These are phyloP conservation scores for Parachaetomium inaequale DNA, from an alignment of 495 filamentous ascomycete genomes.

Conservation along the genomic window DNA sequence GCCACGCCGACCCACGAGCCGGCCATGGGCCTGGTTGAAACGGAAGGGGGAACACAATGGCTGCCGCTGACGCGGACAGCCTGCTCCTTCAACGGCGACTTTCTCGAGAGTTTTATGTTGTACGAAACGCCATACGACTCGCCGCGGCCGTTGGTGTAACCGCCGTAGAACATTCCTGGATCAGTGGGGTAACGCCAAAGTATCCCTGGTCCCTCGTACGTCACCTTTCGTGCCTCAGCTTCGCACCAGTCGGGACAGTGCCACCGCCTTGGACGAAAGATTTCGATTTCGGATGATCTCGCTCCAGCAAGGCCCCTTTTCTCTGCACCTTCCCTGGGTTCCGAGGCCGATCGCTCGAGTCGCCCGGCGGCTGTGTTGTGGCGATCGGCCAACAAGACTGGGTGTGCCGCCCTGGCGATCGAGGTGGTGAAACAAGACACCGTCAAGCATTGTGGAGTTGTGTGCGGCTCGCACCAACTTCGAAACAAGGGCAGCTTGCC, in stretches of 20 bases:
- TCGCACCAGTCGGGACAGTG: background rate
- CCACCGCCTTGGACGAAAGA: background rate
- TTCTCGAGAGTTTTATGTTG: no score
- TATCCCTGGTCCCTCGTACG: background rate
- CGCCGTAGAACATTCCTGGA: slow-evolving; percentile 10
- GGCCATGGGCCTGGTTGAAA: slow-evolving; percentile 4
- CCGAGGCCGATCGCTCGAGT: background rate
- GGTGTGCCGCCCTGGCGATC: slow-evolving; percentile 11
- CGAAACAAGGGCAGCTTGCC: slow-evolving; percentile 9
- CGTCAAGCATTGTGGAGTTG: slow-evolving; percentile 1
- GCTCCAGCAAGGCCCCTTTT: background rate
- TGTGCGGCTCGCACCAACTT: slow-evolving; percentile 13
- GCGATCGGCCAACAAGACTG: background rate
- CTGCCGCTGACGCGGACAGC: no score
- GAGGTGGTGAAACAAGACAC: slow-evolving; percentile 19
- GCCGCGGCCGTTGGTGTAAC: background rate
- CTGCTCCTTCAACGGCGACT: background rate
- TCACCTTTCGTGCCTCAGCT: background rate
- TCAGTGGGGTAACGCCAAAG: background rate
- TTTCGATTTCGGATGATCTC: background rate
- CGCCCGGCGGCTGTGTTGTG: background rate
- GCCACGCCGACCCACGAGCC: background rate
- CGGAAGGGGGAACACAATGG: background rate
- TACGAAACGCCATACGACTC: background rate
- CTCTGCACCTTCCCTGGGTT: background rate